Conservation (phyloP, 2,329 filamentous ascomycete species). For the Monosporascus sp. region DNA sequence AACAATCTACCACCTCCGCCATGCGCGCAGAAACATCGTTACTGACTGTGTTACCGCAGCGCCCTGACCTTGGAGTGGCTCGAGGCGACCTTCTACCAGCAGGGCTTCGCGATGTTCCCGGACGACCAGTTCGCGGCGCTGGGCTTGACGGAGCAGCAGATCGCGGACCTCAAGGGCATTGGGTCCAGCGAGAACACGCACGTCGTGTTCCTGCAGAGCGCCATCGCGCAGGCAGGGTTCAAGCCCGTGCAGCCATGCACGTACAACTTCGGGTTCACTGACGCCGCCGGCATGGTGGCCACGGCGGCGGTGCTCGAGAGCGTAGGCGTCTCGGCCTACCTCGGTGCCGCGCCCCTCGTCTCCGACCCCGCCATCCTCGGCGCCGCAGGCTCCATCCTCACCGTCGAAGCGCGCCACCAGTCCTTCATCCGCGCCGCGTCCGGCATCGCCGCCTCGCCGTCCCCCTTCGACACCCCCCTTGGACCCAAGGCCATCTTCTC, state of each 20-base stretch:
- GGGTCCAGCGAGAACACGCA: slow-evolving; percentile 59
- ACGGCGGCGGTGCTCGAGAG: slow-evolving; percentile 67
- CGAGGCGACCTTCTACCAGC: slow-evolving; percentile 66
- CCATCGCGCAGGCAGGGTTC: slow-evolving; percentile 57
- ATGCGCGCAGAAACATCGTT: slow-evolving; percentile 5
- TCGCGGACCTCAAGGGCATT: slow-evolving; percentile 57
- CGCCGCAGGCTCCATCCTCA: slow-evolving; percentile 65
- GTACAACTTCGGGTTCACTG: slow-evolving; percentile 67
- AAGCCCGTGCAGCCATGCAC: slow-evolving; percentile 63
- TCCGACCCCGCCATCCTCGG: slow-evolving; percentile 54
- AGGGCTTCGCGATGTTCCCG: slow-evolving; percentile 64
- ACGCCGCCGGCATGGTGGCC: slow-evolving; percentile 61
- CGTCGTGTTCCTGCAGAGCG: slow-evolving; percentile 53
- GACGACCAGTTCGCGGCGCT: slow-evolving; percentile 59
- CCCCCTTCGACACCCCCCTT: slow-evolving; percentile 66
- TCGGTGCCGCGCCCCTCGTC: slow-evolving; percentile 65
- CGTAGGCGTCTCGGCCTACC: slow-evolving; percentile 68
- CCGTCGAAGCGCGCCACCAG: slow-evolving; percentile 69
- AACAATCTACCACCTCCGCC: neutral
- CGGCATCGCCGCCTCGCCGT: slow-evolving; percentile 55
- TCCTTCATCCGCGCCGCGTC: slow-evolving; percentile 62
- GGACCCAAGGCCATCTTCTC: slow-evolving; percentile 66
- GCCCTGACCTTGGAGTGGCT: slow-evolving; percentile 71
- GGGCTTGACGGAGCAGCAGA: slow-evolving; percentile 49
- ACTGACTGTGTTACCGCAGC: slow-evolving; percentile 31